Evolutionary conservation across 2,329 filamentous ascomycete genomes (phyloP).

Genomic region (Malbranchea cinnamomea): DNA sequence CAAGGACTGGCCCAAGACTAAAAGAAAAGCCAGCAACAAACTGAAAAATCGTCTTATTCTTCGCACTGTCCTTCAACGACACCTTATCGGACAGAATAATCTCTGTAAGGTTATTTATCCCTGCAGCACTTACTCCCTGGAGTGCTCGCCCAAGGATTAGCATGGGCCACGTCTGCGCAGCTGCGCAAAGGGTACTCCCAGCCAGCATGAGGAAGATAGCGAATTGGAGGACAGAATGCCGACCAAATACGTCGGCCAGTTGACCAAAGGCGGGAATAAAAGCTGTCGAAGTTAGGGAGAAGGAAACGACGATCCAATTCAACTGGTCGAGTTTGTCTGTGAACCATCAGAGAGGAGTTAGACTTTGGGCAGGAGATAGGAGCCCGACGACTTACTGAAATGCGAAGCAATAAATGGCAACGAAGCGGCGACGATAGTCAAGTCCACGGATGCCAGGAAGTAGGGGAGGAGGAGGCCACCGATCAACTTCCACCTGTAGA

Average conservation of each 20-base stretch:
- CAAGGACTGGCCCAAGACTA: constrained; percentile 46
- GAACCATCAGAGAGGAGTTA: constrained; percentile 1
- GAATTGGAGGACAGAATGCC: constrained; percentile 43
- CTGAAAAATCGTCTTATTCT: constrained; percentile 48
- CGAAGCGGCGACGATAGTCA: constrained; percentile 48
- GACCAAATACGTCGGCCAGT: constrained; percentile 49
- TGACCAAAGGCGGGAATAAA: constrained; percentile 54
- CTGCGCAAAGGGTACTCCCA: constrained; percentile 48
- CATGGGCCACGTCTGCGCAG: constrained; percentile 40
- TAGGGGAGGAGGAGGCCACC: constrained; percentile 45
- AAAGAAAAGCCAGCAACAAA: constrained; percentile 46
- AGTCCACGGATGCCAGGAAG: constrained; percentile 46
- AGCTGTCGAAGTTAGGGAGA: constrained; percentile 51
- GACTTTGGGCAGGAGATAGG: no score
- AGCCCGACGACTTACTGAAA: constrained; percentile 34
- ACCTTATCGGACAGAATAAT: constrained; percentile 53
- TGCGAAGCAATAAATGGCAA: constrained; percentile 49
- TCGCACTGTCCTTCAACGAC: constrained; percentile 44
- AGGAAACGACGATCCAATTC: constrained; percentile 56
- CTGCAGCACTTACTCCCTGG: constrained; percentile 48
- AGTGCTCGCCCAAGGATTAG: constrained; percentile 48
- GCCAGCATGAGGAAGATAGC: constrained; percentile 43
- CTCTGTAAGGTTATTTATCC: constrained; percentile 44
- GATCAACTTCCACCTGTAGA: constrained; percentile 45
- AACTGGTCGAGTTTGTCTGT: constrained; percentile 40